Evolutionary conservation across 345 rosid genomes (phyloP), one percentile per base, ranked within the genome.

Genomic region (Moricandia moricandioides): DNA sequence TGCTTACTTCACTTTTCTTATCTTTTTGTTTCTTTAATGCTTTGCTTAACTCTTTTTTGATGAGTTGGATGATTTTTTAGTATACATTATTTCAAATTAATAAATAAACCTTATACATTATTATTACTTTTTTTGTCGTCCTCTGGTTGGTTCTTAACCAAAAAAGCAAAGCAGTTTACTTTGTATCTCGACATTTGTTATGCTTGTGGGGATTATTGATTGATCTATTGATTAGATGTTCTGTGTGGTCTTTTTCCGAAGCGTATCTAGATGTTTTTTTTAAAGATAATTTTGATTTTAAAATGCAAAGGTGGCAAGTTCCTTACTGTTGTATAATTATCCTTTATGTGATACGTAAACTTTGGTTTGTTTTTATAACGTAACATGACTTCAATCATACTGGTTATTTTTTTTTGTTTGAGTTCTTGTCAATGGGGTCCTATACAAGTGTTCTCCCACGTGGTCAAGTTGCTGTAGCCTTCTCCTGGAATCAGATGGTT

Each of bases 391-490:
- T 4, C 31, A 43, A 45, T 60, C 13, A 37, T 34, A 34, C 11
- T 31, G 16, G 65, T 12, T 52, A 18, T 33, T 47, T 24, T 33
- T 47, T 24, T 16, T 67, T 57, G 17, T 31, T 51, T 72, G 35
- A 10, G 7, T 39, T 64, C 26, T n/a, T 49, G 31, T 65, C n/a
- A 40, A 8, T 31, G 65, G 24, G 72, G 54, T 45, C 67, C 60
- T 13, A 59, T 33, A 47, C 0, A 8, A 75, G 63, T 68, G 63
- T 49, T 16, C 33, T 51, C 47, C 51, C 79, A 76, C 74, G 79
- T 69, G 79, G 79, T 3, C 69, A 62, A 69, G 74, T 76, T n/a
- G 79, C 74, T 62, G 79, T 76, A 76, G 63, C 79, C 67, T 63
- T 63, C 67, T 63, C 74, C 65, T 76, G 75, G 75, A 69, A 69